Percentiles rank a stretch among this genome's conserved stretches.
Evolutionary conservation across 2,329 filamentous ascomycete genomes (phyloP).

Genomic region (Elsinoe batatas): DNA sequence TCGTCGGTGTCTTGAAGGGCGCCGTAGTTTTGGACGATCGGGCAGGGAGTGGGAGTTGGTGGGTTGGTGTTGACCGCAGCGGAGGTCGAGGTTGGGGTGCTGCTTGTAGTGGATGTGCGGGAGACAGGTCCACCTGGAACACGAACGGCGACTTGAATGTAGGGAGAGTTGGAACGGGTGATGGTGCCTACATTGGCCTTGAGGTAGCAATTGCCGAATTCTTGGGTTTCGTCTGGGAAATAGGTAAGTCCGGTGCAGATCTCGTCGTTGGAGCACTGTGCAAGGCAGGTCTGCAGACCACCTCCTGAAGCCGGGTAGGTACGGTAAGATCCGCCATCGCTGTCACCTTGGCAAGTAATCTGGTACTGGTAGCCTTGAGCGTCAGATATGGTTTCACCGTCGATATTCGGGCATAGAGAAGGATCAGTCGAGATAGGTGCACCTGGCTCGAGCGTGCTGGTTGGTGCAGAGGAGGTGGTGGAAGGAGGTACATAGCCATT

Average conservation of each 20-base stretch:
- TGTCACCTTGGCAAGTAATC: constrained; percentile 13
- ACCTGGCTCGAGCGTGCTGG: background rate
- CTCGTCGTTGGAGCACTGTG: constrained; percentile 16
- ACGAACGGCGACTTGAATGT: background rate
- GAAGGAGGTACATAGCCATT: background rate
- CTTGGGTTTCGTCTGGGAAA: constrained; percentile 15
- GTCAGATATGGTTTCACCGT: constrained; percentile 14
- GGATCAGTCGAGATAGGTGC: constrained; percentile 5
- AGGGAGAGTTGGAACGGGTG: constrained; percentile 1
- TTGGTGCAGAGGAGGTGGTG: background rate
- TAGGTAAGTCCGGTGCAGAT: constrained; percentile 19
- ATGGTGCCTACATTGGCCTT: constrained; percentile 4
- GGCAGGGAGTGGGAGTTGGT: constrained; percentile 15
- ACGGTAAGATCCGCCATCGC: background rate
- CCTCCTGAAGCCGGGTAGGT: background rate
- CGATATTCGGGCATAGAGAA: constrained; percentile 14
- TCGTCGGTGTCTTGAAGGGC: constrained; percentile 24
- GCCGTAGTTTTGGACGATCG: constrained; percentile 26
- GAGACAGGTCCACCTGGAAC: constrained; percentile 11
- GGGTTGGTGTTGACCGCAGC: constrained; percentile 10
- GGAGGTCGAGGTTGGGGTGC: constrained; percentile 11
- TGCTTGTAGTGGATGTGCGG: constrained; percentile 11
- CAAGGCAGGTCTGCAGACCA: constrained; percentile 18
- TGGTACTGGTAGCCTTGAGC: constrained; percentile 14
- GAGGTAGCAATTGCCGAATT: constrained; percentile 12